A percentile compares a stretch with the other conserved stretches of the same genome.
These are phyloP conservation scores for Tetrahymena thermophila DNA, from an alignment of 73 alveolate genomes.

Conservation along the genomic window DNA sequence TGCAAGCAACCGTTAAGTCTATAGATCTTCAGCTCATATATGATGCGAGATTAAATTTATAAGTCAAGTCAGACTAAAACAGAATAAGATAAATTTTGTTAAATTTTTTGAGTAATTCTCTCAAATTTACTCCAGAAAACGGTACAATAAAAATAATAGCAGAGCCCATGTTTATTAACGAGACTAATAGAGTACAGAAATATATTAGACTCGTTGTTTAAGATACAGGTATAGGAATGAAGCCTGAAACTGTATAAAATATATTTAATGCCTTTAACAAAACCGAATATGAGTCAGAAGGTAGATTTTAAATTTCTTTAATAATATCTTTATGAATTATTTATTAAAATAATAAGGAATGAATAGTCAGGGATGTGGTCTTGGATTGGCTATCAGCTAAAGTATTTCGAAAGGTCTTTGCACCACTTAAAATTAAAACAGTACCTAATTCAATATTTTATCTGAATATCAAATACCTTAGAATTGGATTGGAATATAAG, in stretches of 20 bases:
- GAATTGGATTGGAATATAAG: not conserved
- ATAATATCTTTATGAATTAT: not conserved
- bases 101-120: conserved; percentile 31
- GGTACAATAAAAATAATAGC: conserved; percentile 15
- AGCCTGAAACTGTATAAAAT: not conserved
- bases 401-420: not conserved
- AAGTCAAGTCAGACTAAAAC: conserved; percentile 2
- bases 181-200: not conserved
- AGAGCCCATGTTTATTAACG: not conserved
- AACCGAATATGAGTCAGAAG: not conserved
- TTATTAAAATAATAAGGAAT: not conserved
- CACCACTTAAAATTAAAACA: not conserved
- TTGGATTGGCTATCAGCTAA: not conserved
- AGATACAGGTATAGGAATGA: conserved; percentile 36
- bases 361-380: not conserved
- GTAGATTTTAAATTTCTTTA: not conserved
- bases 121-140: conserved; percentile 33
- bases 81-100: conserved; percentile 20
- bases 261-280: not conserved
- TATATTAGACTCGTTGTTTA: conserved; percentile 14
- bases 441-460: not conserved
- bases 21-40: conserved; percentile 1
- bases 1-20: not conserved
- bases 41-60: not conserved
- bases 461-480: not conserved